Evolutionary conservation across 75 land plant species (phyloP), one percentile per base, ranked within the genome.

Genomic region (Sequoiadendron giganteum): DNA sequence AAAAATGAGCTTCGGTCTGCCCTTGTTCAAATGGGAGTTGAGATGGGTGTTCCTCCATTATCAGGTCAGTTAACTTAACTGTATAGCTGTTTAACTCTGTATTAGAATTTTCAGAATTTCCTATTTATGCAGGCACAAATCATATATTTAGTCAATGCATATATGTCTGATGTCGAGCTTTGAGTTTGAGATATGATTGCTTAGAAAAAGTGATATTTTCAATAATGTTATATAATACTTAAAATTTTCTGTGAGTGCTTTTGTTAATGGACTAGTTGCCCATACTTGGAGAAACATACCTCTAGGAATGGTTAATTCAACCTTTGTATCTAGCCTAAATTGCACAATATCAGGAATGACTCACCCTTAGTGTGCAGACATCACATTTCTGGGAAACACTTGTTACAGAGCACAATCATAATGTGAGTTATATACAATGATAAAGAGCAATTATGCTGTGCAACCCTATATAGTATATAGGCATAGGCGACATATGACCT

Each of bases 21-120:
- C 45, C 91, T 96, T 82, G 77, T 78, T 55, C 92, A 89, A 54
- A 92, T 96, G 93, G 94, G 94, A 54, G 89, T 91, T 61, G 97
- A 95, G 81, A 89, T 92, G 93, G 97, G 97, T 4, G 91, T 95
- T 81, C 97, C 97, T 86, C 89, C 92, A 73, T 89, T 95, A 58
- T 91, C 97, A 89, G 97, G 97, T 96, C 86, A 61, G 90, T 75
- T 79, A 79, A 40, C 40, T 79, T 28, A 11, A 82, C 47, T 47
- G 16, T 15, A 28, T 13, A 28, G 47, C n/a, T 43, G 47, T 79
- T 79, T 14, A 47, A 45, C 52, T 82, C 5, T n/a, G 52, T 82
- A 45, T 21, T 47, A 34, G 16, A 28, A 25, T n/a, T 45, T n/a
- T 45, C 14, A 47, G 52, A 82, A 45, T 45, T n/a, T 40, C 2